Base-by-base conservation (phyloP, 176 grass and related monocot species). In the Neostapfia colusana region DNA sequence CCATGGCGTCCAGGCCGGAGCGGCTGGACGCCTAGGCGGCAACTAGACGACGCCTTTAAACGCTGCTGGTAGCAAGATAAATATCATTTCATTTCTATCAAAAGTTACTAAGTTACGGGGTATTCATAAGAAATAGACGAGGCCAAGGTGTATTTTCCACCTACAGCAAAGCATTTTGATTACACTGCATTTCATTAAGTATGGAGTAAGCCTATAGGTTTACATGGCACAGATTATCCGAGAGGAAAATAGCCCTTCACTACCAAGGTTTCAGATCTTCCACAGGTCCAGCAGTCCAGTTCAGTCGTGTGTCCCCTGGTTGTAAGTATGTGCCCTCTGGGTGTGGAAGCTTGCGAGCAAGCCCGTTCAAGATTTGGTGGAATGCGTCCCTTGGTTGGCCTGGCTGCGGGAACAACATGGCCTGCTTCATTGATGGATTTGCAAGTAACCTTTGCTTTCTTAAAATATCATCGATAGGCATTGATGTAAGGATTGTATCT, bases 401-500 rank as follows among this genome's bases (percentile, higher is more conserved):
- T 73, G 94, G 94, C 72, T 93, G 91, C 0, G 91, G 94, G 70
- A 97, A 93, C 40, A 93, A 38, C 91, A 97, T 91, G 36, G 94
- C 94, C 79, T 91, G 85, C 82, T 97, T 97, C 88, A 97, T 91
- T 7, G 90, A 93, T 56, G 94, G 94, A 79, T 97, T 93, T 63
- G 94, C 94, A 16, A 97, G 85, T 64, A 97, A 75, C 73, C 94
- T 91, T 72, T 97, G 94, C 79, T 97, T 97, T 28, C 94, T 97
- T 85, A 97, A 65, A 34, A 97, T 93, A 45, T 91, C 88, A 7
- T 93, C 94, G 3, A 83, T 89, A 4, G 94, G 91, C 81, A 97
- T 91, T 12, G 85, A 93, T 55, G 93, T 97, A 40, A 97, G 90
- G 80, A 97, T 97, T 17, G 84, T 89, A 42, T 97, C 94, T 28